Percentiles rank a stretch among this genome's conserved stretches.
These are phyloP conservation scores for Sambucus nigra DNA, from an alignment of 129 eudicot species.

Conservation along the genomic window DNA sequence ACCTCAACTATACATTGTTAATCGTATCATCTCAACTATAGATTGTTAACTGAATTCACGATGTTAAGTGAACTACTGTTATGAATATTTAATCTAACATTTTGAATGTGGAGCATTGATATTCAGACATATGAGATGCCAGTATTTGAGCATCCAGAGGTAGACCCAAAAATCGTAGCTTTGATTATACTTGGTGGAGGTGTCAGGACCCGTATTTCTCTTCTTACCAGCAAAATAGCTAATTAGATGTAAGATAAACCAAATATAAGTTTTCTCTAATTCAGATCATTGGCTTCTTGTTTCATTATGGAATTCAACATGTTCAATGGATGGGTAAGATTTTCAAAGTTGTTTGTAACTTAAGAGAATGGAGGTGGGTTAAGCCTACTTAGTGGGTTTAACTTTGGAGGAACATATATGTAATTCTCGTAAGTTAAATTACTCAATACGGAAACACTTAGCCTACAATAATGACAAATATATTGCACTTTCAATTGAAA, in stretches of 20 bases:
- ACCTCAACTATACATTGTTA: too few relatives aligned
- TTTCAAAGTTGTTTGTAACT: neutral
- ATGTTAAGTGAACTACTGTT: too few relatives aligned
- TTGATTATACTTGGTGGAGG: slow-evolving; percentile 88
- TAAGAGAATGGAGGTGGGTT: neutral
- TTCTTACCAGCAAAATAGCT: slow-evolving; percentile 84
- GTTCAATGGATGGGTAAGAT: too few relatives aligned
- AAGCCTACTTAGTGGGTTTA: neutral
- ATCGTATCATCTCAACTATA: too few relatives aligned
- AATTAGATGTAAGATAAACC: slow-evolving; percentile 92
- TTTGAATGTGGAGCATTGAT: too few relatives aligned
- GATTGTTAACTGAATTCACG: neutral
- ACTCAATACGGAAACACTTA: too few relatives aligned
- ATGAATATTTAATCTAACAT: too few relatives aligned
- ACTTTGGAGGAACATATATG: too few relatives aligned
- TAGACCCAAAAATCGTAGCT: slow-evolving; percentile 74
- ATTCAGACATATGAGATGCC: slow-evolving; percentile 51
- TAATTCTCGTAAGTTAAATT: too few relatives aligned
- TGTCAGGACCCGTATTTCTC: slow-evolving; percentile 83
- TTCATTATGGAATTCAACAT: neutral
- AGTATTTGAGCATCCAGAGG: slow-evolving; percentile 37
- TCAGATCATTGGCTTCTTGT: neutral
- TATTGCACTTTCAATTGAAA: too few relatives aligned
- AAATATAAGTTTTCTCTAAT: too few relatives aligned
- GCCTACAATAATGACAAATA: neutral